These are phyloP conservation scores for Corrigiola litoralis DNA, from an alignment of 179 eudicot genomes.

Conservation along the genomic window DNA sequence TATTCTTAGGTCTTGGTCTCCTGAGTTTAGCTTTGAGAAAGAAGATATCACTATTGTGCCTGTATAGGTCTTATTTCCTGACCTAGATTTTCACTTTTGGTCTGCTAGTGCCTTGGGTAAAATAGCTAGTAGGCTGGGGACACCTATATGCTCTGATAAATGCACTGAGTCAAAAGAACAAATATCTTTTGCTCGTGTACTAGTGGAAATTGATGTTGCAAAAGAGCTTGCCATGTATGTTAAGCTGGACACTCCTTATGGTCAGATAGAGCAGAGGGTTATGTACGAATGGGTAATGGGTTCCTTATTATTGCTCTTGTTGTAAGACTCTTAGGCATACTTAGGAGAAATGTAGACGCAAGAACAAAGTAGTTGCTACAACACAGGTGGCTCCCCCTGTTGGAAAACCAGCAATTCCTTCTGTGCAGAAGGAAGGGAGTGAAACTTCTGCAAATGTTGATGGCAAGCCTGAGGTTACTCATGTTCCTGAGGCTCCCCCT, in stretches of 20 bases:
- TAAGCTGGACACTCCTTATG: background rate
- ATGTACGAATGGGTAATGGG: background rate
- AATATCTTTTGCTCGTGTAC: background rate
- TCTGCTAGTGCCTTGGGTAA: background rate
- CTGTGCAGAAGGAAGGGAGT: too few relatives aligned
- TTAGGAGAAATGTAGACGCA: background rate
- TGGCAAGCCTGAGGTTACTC: too few relatives aligned
- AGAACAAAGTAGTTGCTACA: too few relatives aligned
- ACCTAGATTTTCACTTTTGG: background rate
- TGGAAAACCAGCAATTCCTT: too few relatives aligned
- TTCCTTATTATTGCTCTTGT: background rate
- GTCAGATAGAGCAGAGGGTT: background rate
- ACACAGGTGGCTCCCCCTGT: too few relatives aligned
- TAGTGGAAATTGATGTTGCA: background rate
- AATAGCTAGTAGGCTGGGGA: background rate
- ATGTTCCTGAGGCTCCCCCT: too few relatives aligned
- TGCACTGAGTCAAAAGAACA: background rate
- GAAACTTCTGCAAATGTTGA: too few relatives aligned
- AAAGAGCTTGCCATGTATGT: background rate
- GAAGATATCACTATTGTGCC: background rate
- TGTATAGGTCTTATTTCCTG: background rate
- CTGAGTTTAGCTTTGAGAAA: background rate
- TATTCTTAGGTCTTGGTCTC: background rate
- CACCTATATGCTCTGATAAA: background rate
- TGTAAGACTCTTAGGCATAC: background rate